phyloP scores from a whole-genome alignment of 139 green algal species.

The Coelastrella sp. region DNA sequence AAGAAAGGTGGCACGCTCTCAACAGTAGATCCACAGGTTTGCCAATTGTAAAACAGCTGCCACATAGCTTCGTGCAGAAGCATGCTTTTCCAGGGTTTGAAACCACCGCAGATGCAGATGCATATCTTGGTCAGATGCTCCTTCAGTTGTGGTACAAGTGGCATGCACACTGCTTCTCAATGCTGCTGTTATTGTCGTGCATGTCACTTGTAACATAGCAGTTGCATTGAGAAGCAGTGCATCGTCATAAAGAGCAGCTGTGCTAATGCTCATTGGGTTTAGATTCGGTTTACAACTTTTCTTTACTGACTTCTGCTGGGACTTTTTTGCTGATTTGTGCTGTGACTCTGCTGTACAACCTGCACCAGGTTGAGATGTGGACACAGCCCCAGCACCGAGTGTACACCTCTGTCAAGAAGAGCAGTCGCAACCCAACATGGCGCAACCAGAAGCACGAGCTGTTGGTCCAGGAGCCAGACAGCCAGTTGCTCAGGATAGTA shows the following conservation, averaged over 20 bases:
- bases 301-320: too few species aligned
- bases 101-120: neutral
- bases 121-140: too few species aligned
- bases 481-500: slow-evolving; percentile 49
- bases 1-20: slow-evolving; percentile 30
- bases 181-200: too few species aligned
- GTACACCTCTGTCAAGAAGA: slow-evolving; percentile 42
- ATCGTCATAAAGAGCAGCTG: too few species aligned
- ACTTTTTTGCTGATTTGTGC: neutral
- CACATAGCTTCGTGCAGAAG: neutral
- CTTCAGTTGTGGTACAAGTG: too few species aligned
- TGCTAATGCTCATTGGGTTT: too few species aligned
- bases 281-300: too few species aligned
- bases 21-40: slow-evolving; percentile 40
- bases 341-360: neutral
- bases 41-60: neutral
- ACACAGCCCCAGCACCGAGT: slow-evolving; percentile 50
- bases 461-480: slow-evolving; percentile 57
- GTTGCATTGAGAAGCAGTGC: too few species aligned
- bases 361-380: slow-evolving; percentile 50
- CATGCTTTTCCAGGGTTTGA: neutral
- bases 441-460: slow-evolving; percentile 46
- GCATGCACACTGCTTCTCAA: too few species aligned
- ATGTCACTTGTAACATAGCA: too few species aligned
- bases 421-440: slow-evolving; percentile 56